Conservation (phyloP, 805 yeast species). For the Sungouiella thailandica region DNA sequence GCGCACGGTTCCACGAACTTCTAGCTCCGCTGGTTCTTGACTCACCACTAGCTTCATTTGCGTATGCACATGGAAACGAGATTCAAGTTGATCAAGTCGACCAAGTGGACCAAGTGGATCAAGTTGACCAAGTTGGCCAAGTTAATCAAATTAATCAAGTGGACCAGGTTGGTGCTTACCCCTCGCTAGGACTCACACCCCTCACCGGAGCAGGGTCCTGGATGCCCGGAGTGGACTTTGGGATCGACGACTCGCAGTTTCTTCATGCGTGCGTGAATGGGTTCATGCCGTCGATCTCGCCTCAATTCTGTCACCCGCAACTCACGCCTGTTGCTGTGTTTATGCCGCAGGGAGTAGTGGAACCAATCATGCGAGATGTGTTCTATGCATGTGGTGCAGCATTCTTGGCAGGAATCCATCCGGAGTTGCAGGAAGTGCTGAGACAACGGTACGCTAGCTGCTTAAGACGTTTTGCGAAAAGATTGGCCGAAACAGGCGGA, state of each 20-base stretch:
- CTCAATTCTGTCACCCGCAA: constrained; percentile 14
- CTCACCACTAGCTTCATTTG: too few relatives aligned
- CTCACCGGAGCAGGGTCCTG: not conserved
- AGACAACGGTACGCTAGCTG: constrained; percentile 1
- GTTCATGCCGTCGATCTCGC: constrained; percentile 12
- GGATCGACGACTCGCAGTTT: not conserved
- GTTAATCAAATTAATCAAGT: too few relatives aligned
- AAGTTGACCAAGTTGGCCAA: too few relatives aligned
- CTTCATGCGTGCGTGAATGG: constrained; percentile 8
- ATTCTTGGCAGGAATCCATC: constrained; percentile 17
- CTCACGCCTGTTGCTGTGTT: constrained; percentile 13
- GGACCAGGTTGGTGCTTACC: too few relatives aligned
- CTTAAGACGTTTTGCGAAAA: constrained; percentile 12
- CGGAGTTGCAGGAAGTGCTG: constrained; percentile 11
- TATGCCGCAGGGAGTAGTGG: constrained; percentile 4
- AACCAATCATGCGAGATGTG: constrained; percentile 2
- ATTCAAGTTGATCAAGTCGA: too few relatives aligned
- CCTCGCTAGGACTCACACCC: not conserved
- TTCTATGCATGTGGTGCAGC: constrained; percentile 15
- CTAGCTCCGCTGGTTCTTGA: too few relatives aligned
- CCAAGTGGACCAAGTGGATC: too few relatives aligned
- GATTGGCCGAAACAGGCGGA: constrained; percentile 8
- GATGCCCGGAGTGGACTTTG: not conserved
- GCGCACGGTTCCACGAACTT: too few relatives aligned
- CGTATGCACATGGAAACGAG: too few relatives aligned